phyloP scores from a whole-genome alignment of 139 green algal genomes.

The Mychonastes homosphaera region DNA sequence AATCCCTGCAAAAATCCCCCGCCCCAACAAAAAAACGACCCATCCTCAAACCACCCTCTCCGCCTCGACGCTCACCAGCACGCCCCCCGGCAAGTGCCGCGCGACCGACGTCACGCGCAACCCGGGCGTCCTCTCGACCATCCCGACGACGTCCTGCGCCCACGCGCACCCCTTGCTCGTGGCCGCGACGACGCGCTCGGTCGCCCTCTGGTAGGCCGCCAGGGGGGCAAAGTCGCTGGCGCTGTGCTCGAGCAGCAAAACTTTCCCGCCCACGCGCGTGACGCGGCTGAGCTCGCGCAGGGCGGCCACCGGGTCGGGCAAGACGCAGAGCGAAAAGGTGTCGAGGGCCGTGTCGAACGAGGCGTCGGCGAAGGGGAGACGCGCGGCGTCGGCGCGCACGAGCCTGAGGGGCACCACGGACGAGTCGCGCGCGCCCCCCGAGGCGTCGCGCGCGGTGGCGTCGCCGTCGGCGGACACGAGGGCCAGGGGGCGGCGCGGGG shows the following conservation, averaged over 20 bases:
- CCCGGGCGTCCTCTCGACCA: slow-evolving; percentile 20
- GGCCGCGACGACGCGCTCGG: slow-evolving; percentile 29
- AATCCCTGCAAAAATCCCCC: too few relatives aligned
- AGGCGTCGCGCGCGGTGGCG: too few relatives aligned
- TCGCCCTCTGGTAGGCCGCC: slow-evolving; percentile 47
- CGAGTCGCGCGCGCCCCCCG: too few relatives aligned
- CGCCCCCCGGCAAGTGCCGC: slow-evolving; percentile 27
- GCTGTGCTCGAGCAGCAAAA: slow-evolving; percentile 58
- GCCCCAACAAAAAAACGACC: too few relatives aligned
- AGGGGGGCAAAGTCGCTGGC: slow-evolving; percentile 38
- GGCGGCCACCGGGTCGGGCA: slow-evolving; percentile 31
- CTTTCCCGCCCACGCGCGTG: slow-evolving; percentile 29
- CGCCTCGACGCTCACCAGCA: slow-evolving; percentile 26
- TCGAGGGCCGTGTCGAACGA: slow-evolving; percentile 53
- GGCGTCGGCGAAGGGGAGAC: slow-evolving; percentile 30
- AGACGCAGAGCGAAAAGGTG: slow-evolving; percentile 66
- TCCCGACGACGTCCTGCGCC: slow-evolving; percentile 42
- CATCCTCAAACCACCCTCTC: slow-evolving; percentile 2
- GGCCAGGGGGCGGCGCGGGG: background rate
- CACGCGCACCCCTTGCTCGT: slow-evolving; percentile 57
- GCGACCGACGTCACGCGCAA: slow-evolving; percentile 12
- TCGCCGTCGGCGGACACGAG: too few relatives aligned
- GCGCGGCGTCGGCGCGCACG: slow-evolving; percentile 35
- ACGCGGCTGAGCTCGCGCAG: slow-evolving; percentile 47
- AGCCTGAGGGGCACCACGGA: too few relatives aligned